Evolutionary conservation across 371 early-diverging fungal genomes (phyloP), one percentile per base, ranked within the genome.

Genomic region (Saksenaea oblongispora): DNA sequence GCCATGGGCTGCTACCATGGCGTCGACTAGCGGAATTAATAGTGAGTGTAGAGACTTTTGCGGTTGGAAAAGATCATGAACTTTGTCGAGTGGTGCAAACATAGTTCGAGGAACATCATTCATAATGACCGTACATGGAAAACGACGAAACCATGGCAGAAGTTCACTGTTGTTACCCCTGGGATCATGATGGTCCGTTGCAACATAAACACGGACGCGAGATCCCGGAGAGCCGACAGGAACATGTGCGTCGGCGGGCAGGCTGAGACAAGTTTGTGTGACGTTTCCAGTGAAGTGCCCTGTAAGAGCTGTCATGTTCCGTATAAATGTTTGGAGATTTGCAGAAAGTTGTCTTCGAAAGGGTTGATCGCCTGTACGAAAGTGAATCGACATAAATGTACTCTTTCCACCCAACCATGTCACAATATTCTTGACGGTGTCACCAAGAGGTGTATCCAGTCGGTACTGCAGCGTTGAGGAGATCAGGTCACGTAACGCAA

Each of bases 1-100:
- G 15, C 69, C 80, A 47, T 80, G 74, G 13, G 76, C 80, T 17
- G 80, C 76, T 0, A 80, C 68, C 80, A 80, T 80, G 17, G 76
- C 74, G 64, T 80, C 78, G 1, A 80, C 67, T 24, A 80, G 28
- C 2, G 80, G 80, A 3, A 77, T 65, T 22, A 80, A 27, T 22
- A 67, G 72, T 0, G 17, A 36, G 5, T 59, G 55, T 15, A 81
- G 41, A 0, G 72, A 41, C 42, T 75, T 76, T n/a, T 61, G 59
- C 2, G 82, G 77, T 11, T 65, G 65, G 7, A 72, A 39, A 1
- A 65, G 15, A 39, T 78, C 76, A 18, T 58, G 42, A 10, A 76
- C 34, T 5, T 56, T 24, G 27, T 75, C 72, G 9, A 81, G 54
- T 10, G 77, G 75, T 1, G 34, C 58, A 34, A 78, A 67, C 1